These are phyloP conservation scores for Coemansia sp. DNA, from an alignment of 192 early-diverging fungal genomes.

Conservation along the genomic window DNA sequence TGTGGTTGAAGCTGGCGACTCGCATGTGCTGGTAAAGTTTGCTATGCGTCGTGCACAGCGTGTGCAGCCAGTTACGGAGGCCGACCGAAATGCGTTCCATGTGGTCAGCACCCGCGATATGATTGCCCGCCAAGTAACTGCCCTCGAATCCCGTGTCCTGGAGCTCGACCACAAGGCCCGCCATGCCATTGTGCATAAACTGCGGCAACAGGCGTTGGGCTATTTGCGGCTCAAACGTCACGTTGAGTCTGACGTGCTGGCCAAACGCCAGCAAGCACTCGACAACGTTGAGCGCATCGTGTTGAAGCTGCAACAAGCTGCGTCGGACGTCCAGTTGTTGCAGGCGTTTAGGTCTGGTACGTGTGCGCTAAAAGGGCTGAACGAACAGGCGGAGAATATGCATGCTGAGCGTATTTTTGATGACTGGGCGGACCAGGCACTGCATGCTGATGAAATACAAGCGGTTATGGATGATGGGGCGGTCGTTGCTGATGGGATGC, in stretches of 20 bases:
- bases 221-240: constrained; percentile 21
- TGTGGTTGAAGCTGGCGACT: neutral
- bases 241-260: constrained; percentile 21
- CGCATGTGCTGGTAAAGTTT: constrained; percentile 29
- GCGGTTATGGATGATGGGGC: constrained; percentile 11
- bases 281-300: constrained; percentile 25
- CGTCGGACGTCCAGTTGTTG: constrained; percentile 39
- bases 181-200: constrained; percentile 8
- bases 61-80: constrained; percentile 14
- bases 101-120: constrained; percentile 17
- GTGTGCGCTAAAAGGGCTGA: constrained; percentile 18
- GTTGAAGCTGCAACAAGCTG: constrained; percentile 34
- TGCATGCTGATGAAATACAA: constrained; percentile 19
- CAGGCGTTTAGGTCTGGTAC: constrained; percentile 31
- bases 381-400: constrained; percentile 7
- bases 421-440: constrained; percentile 32
- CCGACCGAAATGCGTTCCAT: constrained; percentile 32
- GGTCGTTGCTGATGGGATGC: neutral
- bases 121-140: constrained; percentile 18
- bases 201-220: constrained; percentile 17
- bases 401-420: constrained; percentile 18
- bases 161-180: constrained; percentile 19
- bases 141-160: constrained; percentile 20
- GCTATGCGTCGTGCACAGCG: constrained; percentile 8
- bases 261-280: constrained; percentile 21